Conservation (phyloP, 768 basidiomycete genomes). For the Leccinum boreale region DNA sequence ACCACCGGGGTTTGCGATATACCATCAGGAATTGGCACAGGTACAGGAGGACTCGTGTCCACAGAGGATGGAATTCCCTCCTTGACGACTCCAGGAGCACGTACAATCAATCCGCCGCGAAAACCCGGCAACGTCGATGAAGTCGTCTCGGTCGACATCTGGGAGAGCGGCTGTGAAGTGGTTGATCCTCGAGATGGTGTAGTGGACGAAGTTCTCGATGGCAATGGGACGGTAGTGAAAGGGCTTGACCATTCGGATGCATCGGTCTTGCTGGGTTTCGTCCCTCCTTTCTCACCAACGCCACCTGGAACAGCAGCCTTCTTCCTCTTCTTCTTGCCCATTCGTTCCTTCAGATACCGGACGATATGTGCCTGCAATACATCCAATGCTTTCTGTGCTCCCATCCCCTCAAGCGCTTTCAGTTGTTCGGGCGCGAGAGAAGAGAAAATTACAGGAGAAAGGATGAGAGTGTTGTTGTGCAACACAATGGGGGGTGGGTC, state of each 20-base stretch:
- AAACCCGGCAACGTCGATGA: conserved; percentile 10
- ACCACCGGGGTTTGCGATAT: conserved; percentile 50
- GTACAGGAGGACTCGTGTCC: conserved; percentile 25
- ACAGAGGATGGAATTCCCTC: conserved; percentile 20
- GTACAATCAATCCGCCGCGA: conserved; percentile 2
- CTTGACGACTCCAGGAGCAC: conserved; percentile 5
- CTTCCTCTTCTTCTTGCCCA: conserved; percentile 40
- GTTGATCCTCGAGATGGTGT: background rate
- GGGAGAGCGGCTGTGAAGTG: background rate
- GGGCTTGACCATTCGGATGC: conserved; percentile 29
- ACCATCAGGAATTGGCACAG: conserved; percentile 30
- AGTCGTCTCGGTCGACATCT: background rate
- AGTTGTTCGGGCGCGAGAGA: conserved; percentile 72
- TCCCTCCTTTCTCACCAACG: conserved; percentile 39
- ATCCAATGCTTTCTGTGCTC: conserved; percentile 76
- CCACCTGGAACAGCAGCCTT: conserved; percentile 32
- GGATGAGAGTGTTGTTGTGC: conserved; percentile 78
- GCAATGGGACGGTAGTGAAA: conserved; percentile 47
- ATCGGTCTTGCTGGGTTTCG: conserved; percentile 37
- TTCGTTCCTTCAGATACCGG: conserved; percentile 75
- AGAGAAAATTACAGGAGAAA: conserved; percentile 83
- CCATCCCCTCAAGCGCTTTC: conserved; percentile 72
- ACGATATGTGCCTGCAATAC: conserved; percentile 85
- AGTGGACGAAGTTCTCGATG: conserved; percentile 16
- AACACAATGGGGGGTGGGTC: conserved; percentile 67